These are phyloP conservation scores for Pluteus cervinus DNA, from an alignment of 768 basidiomycete genomes.

Conservation along the genomic window DNA sequence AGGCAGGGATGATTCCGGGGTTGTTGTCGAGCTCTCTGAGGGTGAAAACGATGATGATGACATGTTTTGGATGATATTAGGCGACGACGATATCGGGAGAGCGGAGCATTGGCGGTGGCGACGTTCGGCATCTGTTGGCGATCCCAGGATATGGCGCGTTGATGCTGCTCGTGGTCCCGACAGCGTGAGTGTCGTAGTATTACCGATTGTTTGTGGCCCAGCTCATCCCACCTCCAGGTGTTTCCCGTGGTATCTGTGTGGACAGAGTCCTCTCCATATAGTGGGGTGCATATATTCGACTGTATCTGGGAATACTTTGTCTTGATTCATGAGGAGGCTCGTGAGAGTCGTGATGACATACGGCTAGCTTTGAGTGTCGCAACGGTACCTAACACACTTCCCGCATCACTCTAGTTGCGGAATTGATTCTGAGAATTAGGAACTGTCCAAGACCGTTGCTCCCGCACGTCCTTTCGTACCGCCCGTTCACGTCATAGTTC, in stretches of 20 bases:
- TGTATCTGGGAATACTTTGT: slow-evolving; percentile 80
- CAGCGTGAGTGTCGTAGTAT: slow-evolving; percentile 40
- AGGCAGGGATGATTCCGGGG: no score
- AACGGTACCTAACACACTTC: slow-evolving; percentile 31
- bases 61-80: slow-evolving; percentile 84
- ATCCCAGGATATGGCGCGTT: slow-evolving; percentile 59
- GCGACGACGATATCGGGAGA: slow-evolving; percentile 67
- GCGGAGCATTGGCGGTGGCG: slow-evolving; percentile 86
- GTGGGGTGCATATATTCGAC: slow-evolving; percentile 60
- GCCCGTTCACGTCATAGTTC: slow-evolving; percentile 63
- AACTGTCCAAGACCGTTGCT: slow-evolving; percentile 46
- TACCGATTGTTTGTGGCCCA: no score
- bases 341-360: slow-evolving; percentile 54
- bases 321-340: slow-evolving; percentile 61
- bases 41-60: slow-evolving; percentile 63
- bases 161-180: slow-evolving; percentile 27
- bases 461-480: slow-evolving; percentile 60
- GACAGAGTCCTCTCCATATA: no score
- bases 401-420: slow-evolving; percentile 1
- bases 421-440: slow-evolving; percentile 27
- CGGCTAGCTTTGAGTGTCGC: slow-evolving; percentile 53
- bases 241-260: no score
- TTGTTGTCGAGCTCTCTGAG: slow-evolving; percentile 50
- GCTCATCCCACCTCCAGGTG: no score
- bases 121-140: slow-evolving; percentile 24